phyloP scores from a whole-genome alignment of 805 yeast species.

The Nakazawaea peltata region DNA sequence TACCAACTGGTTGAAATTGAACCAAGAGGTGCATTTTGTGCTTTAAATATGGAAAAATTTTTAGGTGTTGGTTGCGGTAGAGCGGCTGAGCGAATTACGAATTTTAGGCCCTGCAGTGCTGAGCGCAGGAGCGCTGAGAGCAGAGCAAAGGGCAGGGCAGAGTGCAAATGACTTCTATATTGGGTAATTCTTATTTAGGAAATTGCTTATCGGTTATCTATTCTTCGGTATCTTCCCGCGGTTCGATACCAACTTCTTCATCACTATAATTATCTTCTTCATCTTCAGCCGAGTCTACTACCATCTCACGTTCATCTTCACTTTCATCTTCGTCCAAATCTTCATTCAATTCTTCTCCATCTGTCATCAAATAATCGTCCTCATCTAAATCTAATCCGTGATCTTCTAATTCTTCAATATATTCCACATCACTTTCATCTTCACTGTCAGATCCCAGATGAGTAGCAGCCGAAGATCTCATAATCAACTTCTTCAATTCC shows the following conservation, averaged over 20 bases:
- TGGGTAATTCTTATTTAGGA: no score
- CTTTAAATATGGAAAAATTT: no score
- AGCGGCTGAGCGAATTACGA: no score
- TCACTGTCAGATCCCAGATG: conserved; percentile 22
- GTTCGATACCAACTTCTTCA: conserved; percentile 32
- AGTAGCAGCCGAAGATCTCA: conserved; percentile 16
- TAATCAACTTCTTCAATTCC: conserved; percentile 32
- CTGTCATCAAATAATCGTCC: no score
- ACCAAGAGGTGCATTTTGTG: not conserved
- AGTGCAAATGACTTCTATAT: no score
- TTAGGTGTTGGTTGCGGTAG: no score
- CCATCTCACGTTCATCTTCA: conserved; percentile 16
- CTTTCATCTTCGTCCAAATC: conserved; percentile 14
- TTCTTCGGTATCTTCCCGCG: no score
- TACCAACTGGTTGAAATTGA: conserved; percentile 3
- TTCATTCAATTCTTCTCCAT: conserved; percentile 13
- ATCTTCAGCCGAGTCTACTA: conserved; percentile 28
- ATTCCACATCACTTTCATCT: conserved; percentile 52
- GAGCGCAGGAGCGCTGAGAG: no score
- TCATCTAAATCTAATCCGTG: conserved; percentile 25
- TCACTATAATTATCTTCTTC: conserved; percentile 30
- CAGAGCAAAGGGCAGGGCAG: no score
- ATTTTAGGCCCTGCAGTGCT: no score
- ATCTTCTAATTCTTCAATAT: conserved; percentile 60
- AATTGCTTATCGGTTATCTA: no score